phyloP scores from a whole-genome alignment of 352 stramenopile species.

The Phytophthora kernoviae region DNA sequence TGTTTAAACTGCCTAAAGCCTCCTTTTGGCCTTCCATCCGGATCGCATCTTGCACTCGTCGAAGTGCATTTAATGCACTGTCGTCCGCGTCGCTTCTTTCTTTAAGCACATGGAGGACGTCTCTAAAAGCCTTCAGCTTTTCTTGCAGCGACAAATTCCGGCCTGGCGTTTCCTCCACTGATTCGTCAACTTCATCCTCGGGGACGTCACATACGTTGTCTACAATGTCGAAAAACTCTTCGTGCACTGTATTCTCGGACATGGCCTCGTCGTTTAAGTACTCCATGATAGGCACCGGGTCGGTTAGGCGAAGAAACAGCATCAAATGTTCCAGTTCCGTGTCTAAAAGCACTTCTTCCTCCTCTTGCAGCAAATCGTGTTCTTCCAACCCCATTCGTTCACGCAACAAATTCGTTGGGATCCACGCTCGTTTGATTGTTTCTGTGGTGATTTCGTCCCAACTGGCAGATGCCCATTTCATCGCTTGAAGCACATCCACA shows the following conservation, averaged over 20 bases:
- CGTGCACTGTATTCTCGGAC: slow-evolving; percentile 73
- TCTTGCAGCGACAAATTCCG: slow-evolving; percentile 70
- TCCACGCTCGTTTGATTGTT: slow-evolving; percentile 72
- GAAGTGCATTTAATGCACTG: slow-evolving; percentile 54
- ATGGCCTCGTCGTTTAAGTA: slow-evolving; percentile 77
- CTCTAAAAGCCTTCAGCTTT: slow-evolving; percentile 80
- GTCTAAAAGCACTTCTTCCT: slow-evolving; percentile 63
- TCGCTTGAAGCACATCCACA: slow-evolving; percentile 74
- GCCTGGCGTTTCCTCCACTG: slow-evolving; percentile 39
- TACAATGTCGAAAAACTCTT: slow-evolving; percentile 87
- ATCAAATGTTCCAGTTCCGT: slow-evolving; percentile 71
- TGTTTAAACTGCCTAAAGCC: slow-evolving; percentile 17
- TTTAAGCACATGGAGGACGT: slow-evolving; percentile 77
- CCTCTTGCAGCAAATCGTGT: slow-evolving; percentile 60
- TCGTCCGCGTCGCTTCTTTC: slow-evolving; percentile 72
- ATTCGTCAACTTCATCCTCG: slow-evolving; percentile 69
- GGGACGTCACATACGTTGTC: slow-evolving; percentile 66
- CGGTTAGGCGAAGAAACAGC: slow-evolving; percentile 60
- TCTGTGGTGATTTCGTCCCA: slow-evolving; percentile 79
- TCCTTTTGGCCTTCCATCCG: slow-evolving; percentile 50
- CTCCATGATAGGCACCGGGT: slow-evolving; percentile 65
- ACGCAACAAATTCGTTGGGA: slow-evolving; percentile 58
- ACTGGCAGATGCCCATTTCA: slow-evolving; percentile 74
- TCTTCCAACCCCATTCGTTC: slow-evolving; percentile 52
- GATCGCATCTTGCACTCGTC: slow-evolving; percentile 71